Conservation (phyloP, 2,329 filamentous ascomycete genomes). For the Phialophora chinensis region DNA sequence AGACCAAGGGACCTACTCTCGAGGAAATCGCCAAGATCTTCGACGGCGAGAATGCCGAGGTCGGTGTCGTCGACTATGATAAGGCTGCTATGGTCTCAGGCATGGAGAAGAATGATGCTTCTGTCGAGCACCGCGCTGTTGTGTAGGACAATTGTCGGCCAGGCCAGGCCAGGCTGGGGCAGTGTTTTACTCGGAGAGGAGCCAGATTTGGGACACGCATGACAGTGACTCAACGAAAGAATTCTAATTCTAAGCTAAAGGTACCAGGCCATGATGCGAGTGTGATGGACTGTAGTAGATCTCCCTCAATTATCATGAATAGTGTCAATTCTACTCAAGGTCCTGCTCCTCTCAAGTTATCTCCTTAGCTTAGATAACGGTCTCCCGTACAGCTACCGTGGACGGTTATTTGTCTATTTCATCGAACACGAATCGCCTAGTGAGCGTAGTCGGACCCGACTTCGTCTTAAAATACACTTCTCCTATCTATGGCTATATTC, state of each 20-base stretch:
- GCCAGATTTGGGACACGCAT: not conserved
- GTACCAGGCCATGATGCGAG: not conserved
- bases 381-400: not conserved
- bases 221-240: not conserved
- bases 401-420: too few relatives aligned
- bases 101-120: slow-evolving; percentile 23
- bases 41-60: slow-evolving; percentile 65
- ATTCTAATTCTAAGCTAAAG: not conserved
- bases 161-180: not conserved
- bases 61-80: slow-evolving; percentile 60
- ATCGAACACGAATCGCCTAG: too few relatives aligned
- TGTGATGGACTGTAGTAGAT: not conserved
- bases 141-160: slow-evolving; percentile 1
- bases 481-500: too few relatives aligned
- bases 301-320: not conserved
- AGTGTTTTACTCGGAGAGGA: not conserved
- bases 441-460: too few relatives aligned
- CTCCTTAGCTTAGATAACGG: not conserved
- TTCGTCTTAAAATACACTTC: too few relatives aligned
- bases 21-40: slow-evolving; percentile 75
- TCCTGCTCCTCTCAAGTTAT: not conserved
- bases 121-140: slow-evolving; percentile 28
- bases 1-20: slow-evolving; percentile 68
- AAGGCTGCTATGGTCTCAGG: slow-evolving; percentile 33
- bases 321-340: not conserved